These are phyloP conservation scores for Agaricus subrufescens DNA, from an alignment of 768 basidiomycete species.

Conservation along the genomic window DNA sequence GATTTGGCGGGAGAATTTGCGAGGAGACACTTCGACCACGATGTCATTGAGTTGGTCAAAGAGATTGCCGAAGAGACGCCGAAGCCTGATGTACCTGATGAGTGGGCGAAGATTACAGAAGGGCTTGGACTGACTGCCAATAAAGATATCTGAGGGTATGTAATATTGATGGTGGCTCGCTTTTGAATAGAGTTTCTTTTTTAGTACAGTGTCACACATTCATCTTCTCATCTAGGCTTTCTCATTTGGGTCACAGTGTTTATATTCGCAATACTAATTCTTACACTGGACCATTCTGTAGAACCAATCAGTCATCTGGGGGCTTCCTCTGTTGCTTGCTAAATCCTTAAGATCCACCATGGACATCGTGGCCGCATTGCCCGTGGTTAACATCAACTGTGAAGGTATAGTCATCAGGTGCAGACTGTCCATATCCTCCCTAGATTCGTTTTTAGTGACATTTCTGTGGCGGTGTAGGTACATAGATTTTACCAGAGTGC, in stretches of 20 bases:
- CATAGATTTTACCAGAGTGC: neutral
- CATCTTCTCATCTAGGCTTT: too few species aligned
- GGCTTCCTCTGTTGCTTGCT: too few species aligned
- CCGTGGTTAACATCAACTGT: neutral
- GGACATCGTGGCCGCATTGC: neutral
- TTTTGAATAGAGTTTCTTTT: too few species aligned
- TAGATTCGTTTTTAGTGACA: neutral
- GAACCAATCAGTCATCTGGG: too few species aligned
- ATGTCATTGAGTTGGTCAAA: slow-evolving; percentile 16
- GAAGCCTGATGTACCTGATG: slow-evolving; percentile 22
- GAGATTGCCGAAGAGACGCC: slow-evolving; percentile 19
- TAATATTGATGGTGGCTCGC: too few species aligned
- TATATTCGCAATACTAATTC: too few species aligned
- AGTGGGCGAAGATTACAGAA: slow-evolving; percentile 19
- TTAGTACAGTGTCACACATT: too few species aligned
- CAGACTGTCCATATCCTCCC: neutral
- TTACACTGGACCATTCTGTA: too few species aligned
- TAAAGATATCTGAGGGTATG: too few species aligned
- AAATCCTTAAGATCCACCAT: neutral
- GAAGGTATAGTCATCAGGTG: neutral
- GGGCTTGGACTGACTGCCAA: slow-evolving; percentile 16
- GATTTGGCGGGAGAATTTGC: slow-evolving; percentile 24
- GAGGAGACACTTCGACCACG: slow-evolving; percentile 19
- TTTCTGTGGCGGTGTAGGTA: neutral
- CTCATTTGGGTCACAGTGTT: too few species aligned